Base-by-base conservation (phyloP, 2,329 filamentous ascomycete genomes). In the Grosmannia penicillata region DNA sequence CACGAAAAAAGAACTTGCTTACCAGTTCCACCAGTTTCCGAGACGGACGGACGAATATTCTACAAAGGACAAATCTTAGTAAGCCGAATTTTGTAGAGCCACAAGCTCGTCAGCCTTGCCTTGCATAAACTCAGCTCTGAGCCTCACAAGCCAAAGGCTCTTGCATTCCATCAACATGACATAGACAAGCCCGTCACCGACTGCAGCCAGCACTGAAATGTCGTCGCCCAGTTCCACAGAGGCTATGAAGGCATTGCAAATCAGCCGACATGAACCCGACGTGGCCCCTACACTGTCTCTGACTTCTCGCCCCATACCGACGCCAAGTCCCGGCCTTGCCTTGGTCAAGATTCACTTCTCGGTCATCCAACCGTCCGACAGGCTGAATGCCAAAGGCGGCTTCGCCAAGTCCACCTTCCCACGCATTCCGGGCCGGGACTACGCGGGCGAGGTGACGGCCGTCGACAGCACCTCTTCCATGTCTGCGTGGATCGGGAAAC, bases 351-450 rank as follows among this genome's bases (percentile, higher is more conserved):
- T 36, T 19, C 26, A 29, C 7, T 36, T 22, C 21, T 11, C 34
- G 4, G 21, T 18, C 19, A 30, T 36, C 21, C 34, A 36, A 21
- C 34, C 34, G 25, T 36, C 34, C 4, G 34, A 36, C 34, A 36
- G 19, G 26, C 18, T 36, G 4, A 36, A 36, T 23, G 34, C 34
- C 13, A 11, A 18, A 13, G 34, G 34, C 10, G 34, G 34, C 21
- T 36, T 36, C 23, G 25, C 34, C 25, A 30, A 28, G 19, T 29
- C 34, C 6, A 29, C 34, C 3, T 36, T 29, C 6, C 34, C 34
- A 11, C 34, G 34, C 26, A 36, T 23, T 11, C 34, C 34, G 8
- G 34, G 34, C 4, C 34, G 34, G 14, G 34, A 36, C 34, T 36
- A 26, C 14, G 18, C 34, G 9, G 34, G 34, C 7, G 34, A 36